Conservation (phyloP, 176 grass and related monocot genomes). For the Aegilops bicornis region DNA sequence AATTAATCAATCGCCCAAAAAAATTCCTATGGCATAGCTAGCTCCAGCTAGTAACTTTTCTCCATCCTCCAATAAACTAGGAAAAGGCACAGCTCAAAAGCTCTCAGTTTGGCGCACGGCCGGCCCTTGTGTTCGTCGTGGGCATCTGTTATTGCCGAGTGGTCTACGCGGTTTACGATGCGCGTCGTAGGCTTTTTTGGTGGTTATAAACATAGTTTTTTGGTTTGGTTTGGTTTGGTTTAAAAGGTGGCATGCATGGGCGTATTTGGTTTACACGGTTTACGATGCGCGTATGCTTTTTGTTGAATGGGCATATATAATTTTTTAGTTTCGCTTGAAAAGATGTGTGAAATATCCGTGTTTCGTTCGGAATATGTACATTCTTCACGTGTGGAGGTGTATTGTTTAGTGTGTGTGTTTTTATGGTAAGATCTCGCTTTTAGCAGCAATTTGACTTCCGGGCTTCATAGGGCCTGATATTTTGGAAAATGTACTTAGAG, state of each 20-base stretch:
- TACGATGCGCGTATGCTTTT: neutral
- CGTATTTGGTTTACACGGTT: neutral
- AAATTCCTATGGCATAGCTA: neutral
- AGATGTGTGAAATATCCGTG: neutral
- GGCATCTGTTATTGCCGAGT: neutral
- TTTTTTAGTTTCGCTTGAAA: neutral
- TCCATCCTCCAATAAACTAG: slow-evolving; percentile 49
- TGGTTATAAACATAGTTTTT: neutral
- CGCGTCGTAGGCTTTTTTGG: neutral
- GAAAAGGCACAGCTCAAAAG: slow-evolving; percentile 38
- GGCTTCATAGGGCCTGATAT: neutral
- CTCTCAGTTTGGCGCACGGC: neutral
- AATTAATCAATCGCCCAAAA: neutral
- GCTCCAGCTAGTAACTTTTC: neutral
- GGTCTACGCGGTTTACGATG: neutral
- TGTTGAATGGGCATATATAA: neutral
- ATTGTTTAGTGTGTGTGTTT: neutral
- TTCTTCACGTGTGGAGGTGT: neutral
- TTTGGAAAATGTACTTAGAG: neutral
- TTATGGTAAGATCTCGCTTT: neutral
- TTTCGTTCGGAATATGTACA: neutral
- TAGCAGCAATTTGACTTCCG: neutral
- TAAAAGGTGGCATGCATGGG: neutral
- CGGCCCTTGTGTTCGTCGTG: slow-evolving; percentile 32
- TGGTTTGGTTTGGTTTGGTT: neutral